Evolutionary conservation across 129 eudicot species (phyloP), one percentile per base, ranked within the genome.

Genomic region (Chrysanthemum lavandulifolium): DNA sequence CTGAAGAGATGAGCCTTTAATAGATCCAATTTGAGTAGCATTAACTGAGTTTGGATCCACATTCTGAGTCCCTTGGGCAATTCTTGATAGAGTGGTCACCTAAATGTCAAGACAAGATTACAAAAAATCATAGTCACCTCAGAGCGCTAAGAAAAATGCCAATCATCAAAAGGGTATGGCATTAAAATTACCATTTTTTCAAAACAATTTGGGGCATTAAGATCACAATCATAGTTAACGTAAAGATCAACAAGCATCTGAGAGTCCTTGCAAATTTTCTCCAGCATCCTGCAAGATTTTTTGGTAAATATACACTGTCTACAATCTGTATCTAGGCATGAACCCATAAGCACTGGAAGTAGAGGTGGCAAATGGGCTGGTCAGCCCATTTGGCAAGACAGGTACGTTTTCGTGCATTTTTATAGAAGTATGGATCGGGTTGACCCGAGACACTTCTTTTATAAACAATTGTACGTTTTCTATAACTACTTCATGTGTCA

Each of bases 181-280:
- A 13, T n/a, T 21, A 21, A 58, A 66, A 70, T 62, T 82, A 94
- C 99, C 96, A 82, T 84, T 73, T 83, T 83, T 79, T 94, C 97
- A 88, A 90, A 94, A 71, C 86, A 82, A 76, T 94, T 94, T 58
- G 99, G 91, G 40, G 99, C 99, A 80, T 90, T 85, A 71, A 94
- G 99, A 84, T 94, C 99, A 78, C 99, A 94, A 74, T 94, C 99
- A 80, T 94, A 94, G 76, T 94, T 94, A 82, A 94, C 96, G 52
- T 74, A 94, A n/a, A 94, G 81, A 80, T 94, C 99, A 69, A 90
- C 91, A 16, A 94, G 96, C 89, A 94, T 87, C 75, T 94, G 99
- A 54, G 97, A 65, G 78, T 94, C 96, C 83, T 82, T 86, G 94
- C 97, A 86, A 31, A 88, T 87, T 84, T 94, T 94, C 86, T 94